Percentiles rank a stretch among this genome's conserved stretches.
Conservation (phyloP, 495 filamentous ascomycete species). For the Annulohypoxylon stygium region DNA sequence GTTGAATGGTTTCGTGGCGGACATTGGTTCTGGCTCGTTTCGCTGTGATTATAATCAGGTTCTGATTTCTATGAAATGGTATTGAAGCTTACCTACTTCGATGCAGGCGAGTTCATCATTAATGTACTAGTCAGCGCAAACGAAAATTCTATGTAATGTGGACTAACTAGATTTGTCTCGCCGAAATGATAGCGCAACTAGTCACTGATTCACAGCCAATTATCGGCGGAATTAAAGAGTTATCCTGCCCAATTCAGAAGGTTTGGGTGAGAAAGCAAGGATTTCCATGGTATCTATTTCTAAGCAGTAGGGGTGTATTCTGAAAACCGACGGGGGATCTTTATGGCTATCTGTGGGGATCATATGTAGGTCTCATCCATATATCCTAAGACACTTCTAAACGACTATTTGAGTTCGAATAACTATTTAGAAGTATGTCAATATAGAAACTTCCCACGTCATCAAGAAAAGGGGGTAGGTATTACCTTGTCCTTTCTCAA, state of each 20-base stretch:
- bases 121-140: neutral
- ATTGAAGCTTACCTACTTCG: neutral
- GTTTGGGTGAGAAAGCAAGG: neutral
- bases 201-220: slow-evolving; percentile 10
- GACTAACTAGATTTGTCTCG: slow-evolving; percentile 25
- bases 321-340: too few species aligned
- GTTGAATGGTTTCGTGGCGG: slow-evolving; percentile 32
- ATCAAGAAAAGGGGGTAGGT: neutral
- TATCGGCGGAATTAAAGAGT: neutral
- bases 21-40: neutral
- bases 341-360: too few species aligned
- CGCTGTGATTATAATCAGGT: neutral
- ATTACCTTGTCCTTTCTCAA: slow-evolving; percentile 22
- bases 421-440: slow-evolving; percentile 4
- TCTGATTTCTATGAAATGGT: neutral
- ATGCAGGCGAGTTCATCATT: neutral
- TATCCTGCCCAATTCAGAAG: slow-evolving; percentile 3
- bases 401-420: slow-evolving; percentile 17
- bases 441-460: neutral
- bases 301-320: neutral
- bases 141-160: neutral
- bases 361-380: too few species aligned
- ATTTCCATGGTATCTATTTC: neutral
- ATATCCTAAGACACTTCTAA: too few species aligned
- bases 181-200: slow-evolving; percentile 14